These are phyloP conservation scores for Apiotrichum gracile DNA, from an alignment of 1,284 basidiomycete genomes.

Conservation along the genomic window DNA sequence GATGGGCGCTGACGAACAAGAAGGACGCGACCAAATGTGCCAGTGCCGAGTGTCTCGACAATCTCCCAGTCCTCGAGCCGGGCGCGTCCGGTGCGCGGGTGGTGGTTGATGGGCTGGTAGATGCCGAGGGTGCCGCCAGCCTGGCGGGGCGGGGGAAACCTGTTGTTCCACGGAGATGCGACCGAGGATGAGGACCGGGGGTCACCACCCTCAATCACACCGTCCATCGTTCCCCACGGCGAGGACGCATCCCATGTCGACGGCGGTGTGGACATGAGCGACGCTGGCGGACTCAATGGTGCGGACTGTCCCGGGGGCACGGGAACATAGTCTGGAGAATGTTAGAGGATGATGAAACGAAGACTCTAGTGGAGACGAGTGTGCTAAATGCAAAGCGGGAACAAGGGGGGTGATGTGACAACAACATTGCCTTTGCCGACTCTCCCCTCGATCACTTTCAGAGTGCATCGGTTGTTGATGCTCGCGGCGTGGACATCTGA, in stretches of 20 bases:
- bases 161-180: constrained; percentile 4
- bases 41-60: constrained; percentile 48
- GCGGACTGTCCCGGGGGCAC: constrained; percentile 16
- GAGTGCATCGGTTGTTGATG: no score
- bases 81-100: constrained; percentile 22
- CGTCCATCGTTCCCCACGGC: constrained; percentile 24
- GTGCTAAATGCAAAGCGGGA: no score
- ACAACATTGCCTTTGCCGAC: no score
- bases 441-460: no score
- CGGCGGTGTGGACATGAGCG: constrained; percentile 36
- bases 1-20: constrained; percentile 46
- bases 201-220: constrained; percentile 8
- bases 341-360: neutral
- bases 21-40: constrained; percentile 47
- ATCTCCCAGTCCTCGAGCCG: constrained; percentile 46
- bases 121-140: neutral
- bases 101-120: constrained; percentile 2
- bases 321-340: constrained; percentile 11
- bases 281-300: constrained; percentile 36
- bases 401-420: no score
- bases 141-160: constrained; percentile 4
- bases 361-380: no score
- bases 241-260: constrained; percentile 27
- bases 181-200: constrained; percentile 1
- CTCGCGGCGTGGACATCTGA: no score